Base-by-base conservation (phyloP, 108 stramenopile species). In the Fistulifera pelliculosa region DNA sequence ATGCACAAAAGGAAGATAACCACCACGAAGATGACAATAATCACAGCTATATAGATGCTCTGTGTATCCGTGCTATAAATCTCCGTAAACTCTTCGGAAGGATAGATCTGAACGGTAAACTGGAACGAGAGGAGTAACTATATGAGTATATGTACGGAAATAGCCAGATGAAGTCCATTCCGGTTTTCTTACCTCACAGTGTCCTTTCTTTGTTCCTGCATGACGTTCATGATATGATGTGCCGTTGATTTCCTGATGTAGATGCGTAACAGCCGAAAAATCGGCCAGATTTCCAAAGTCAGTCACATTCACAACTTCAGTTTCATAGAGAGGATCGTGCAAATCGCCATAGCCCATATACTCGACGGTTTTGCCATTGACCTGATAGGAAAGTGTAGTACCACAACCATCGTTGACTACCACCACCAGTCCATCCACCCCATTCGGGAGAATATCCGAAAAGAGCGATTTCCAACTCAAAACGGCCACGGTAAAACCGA, bases 381-480 rank as follows among this genome's bases (percentile, higher is more conserved):
- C n/a, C 10, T 38, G 26, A 47, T 54, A 62, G 52, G 26, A 16
- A 26, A 62, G 41, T 18, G 26, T 26, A 1, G 53, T 21, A 16
- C 61, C 52, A 54, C 38, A 39, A 25, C 19, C 15, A 35, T 55
- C 54, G n/a, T 39, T 35, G 47, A 64, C 38, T 4, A 40, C n/a
- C 15, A 64, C 63, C 38, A 64, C 23, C 6, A 48, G 17, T 11
- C 47, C 47, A 5, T 31, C 24, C 0, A 27, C 22, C 0, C 55
- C 54, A n/a, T 16, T 43, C 17, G 54, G 47, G 2, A 64, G 27
- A 35, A 56, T 48, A 26, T 56, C 40, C 27, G 38, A 25, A 48
- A 64, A 64, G 23, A 52, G 48, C 15, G 43, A 25, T 17, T 47
- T 15, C 63, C 63, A 64, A 16, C 49, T 43, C 7, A 64, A 16